Percentiles rank a stretch among this genome's conserved stretches.
Evolutionary conservation across 495 filamentous ascomycete genomes (phyloP).

Genomic region (Annulohypoxylon bovei): DNA sequence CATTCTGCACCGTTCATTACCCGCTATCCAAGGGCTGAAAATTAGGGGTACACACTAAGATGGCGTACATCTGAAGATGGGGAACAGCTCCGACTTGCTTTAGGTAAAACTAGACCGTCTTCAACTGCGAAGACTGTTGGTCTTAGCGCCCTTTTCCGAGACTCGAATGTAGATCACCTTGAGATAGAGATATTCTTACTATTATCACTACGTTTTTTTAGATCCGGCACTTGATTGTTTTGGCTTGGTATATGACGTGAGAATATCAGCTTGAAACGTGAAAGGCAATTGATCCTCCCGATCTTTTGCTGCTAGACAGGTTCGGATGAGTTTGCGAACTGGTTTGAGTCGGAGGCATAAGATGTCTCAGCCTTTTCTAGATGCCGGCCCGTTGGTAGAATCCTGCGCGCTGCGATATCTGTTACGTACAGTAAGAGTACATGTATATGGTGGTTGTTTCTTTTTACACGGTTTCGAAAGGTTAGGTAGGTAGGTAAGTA

Average conservation of each 20-base stretch:
- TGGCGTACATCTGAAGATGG: slow-evolving; percentile 19
- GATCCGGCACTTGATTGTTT: slow-evolving; percentile 30
- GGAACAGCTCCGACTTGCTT: slow-evolving; percentile 18
- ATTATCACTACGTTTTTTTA: slow-evolving; percentile 22
- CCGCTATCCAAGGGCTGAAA: background rate
- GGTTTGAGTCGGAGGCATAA: slow-evolving; percentile 20
- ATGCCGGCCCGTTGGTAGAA: slow-evolving; percentile 2
- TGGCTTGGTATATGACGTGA: slow-evolving; percentile 12
- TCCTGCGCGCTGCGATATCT: slow-evolving; percentile 6
- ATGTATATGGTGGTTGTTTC: background rate
- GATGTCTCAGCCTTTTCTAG: slow-evolving; percentile 33
- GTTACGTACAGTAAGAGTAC: background rate
- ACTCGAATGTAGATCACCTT: background rate
- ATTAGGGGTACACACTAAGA: slow-evolving; percentile 16
- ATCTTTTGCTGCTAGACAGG: slow-evolving; percentile 9
- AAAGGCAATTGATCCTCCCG: slow-evolving; percentile 23
- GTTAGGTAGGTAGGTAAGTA: background rate
- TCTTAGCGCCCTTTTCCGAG: background rate
- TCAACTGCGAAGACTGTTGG: background rate
- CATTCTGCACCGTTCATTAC: slow-evolving; percentile 14
- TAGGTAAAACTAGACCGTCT: background rate
- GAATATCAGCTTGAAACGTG: slow-evolving; percentile 27
- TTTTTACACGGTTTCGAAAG: background rate
- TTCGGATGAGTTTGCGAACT: slow-evolving; percentile 34
- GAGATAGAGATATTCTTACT: background rate